phyloP scores from a whole-genome alignment of 2,329 filamentous ascomycete genomes.

The Rhytidhysteron rufulum region DNA sequence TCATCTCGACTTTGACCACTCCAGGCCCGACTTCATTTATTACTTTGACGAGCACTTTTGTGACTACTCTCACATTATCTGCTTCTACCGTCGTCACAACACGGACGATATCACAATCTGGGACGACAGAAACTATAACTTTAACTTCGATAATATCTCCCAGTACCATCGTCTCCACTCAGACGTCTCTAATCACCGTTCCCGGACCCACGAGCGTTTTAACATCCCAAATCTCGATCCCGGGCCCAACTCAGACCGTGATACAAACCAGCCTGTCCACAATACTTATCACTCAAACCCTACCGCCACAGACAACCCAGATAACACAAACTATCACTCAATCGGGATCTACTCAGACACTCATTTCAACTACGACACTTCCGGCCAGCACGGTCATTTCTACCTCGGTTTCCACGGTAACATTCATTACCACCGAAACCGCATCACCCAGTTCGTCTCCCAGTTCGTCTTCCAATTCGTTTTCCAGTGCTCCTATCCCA shows the following conservation, averaged over 20 bases:
- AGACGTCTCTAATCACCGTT: background rate
- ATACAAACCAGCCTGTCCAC: background rate
- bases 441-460: background rate
- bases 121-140: constrained; percentile 14
- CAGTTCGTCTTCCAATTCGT: constrained; percentile 14
- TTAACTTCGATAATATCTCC: constrained; percentile 24
- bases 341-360: background rate
- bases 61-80: constrained; percentile 4
- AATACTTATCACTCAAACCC: background rate
- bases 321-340: background rate
- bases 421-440: constrained; percentile 14
- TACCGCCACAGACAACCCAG: background rate
- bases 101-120: constrained; percentile 4
- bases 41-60: background rate
- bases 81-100: constrained; percentile 1
- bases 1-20: background rate
- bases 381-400: constrained; percentile 16
- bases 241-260: background rate
- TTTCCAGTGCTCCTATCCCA: constrained; percentile 9
- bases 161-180: background rate
- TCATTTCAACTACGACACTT: background rate
- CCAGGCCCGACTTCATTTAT: background rate
- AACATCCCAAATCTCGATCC: background rate
- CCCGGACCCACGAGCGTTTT: background rate
- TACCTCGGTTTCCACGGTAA: constrained; percentile 19